Conservation (phyloP, 805 yeast species). For the Myxozyma kluyveri region DNA sequence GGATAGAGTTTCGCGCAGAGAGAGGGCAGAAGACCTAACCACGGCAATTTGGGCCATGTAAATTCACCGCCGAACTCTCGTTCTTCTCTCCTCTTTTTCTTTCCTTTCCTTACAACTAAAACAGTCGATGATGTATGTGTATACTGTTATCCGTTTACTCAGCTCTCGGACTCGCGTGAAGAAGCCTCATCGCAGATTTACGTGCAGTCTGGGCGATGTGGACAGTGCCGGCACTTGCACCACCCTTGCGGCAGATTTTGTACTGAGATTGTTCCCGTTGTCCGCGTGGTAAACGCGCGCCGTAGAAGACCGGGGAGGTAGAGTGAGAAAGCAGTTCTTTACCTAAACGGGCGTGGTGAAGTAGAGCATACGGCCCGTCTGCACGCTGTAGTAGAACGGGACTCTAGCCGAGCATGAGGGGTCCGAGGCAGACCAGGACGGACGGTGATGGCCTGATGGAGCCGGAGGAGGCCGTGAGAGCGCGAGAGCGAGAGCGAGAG, state of each 20-base stretch:
- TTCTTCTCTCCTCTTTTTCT: constrained; percentile 1
- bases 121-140: constrained; percentile 33
- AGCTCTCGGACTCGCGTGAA: constrained; percentile 29
- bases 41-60: too few species aligned
- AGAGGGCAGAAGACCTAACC: too few species aligned
- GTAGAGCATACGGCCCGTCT: too few species aligned
- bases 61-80: neutral
- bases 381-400: neutral
- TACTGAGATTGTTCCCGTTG: constrained; percentile 30
- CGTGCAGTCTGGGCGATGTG: constrained; percentile 32
- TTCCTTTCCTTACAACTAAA: constrained; percentile 30
- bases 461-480: too few species aligned
- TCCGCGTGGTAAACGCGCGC: too few species aligned
- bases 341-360: neutral
- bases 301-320: too few species aligned
- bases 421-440: too few species aligned
- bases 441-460: too few species aligned
- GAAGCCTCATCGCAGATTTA: neutral
- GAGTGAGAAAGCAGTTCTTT: too few species aligned
- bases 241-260: constrained; percentile 26
- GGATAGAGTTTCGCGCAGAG: too few species aligned
- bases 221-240: constrained; percentile 31
- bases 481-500: too few species aligned
- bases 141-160: constrained; percentile 20
- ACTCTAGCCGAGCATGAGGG: neutral